These are phyloP conservation scores for Testicularia cyperi DNA, from an alignment of 1,284 basidiomycete species.

Conservation along the genomic window DNA sequence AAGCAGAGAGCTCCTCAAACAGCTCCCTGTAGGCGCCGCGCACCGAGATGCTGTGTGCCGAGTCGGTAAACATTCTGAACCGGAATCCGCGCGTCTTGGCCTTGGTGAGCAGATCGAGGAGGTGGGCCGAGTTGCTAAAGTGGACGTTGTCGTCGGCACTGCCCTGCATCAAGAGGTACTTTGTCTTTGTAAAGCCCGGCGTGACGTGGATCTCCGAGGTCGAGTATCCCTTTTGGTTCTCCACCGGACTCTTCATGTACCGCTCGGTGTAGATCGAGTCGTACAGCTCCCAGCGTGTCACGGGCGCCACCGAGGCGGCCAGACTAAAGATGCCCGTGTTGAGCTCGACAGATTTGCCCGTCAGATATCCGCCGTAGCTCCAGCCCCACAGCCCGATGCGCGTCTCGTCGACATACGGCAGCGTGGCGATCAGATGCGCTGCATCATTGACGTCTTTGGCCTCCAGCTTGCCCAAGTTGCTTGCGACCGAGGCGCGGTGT, in stretches of 20 bases:
- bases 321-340: constrained; percentile 80
- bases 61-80: constrained; percentile 96
- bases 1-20: constrained; percentile 80
- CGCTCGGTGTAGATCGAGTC: constrained; percentile 87
- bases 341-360: constrained; percentile 62
- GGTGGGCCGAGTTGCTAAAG: constrained; percentile 81
- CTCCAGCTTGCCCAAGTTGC: constrained; percentile 82
- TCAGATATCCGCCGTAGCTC: constrained; percentile 53
- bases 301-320: constrained; percentile 78
- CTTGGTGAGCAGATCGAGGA: constrained; percentile 86
- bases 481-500: constrained; percentile 78
- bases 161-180: constrained; percentile 86
- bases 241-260: constrained; percentile 83
- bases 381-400: constrained; percentile 73
- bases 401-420: constrained; percentile 75
- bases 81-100: constrained; percentile 74
- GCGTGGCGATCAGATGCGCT: constrained; percentile 64
- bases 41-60: constrained; percentile 71
- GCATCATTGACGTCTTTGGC: constrained; percentile 82
- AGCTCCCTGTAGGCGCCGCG: constrained; percentile 80
- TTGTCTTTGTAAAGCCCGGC: constrained; percentile 74
- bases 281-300: constrained; percentile 64
- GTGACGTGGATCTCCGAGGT: constrained; percentile 82
- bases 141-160: constrained; percentile 64
- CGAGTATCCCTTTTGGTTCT: constrained; percentile 79